Evolutionary conservation across 148 eudicot genomes (phyloP), one percentile per base, ranked within the genome.

Genomic region (Chenopodium album): DNA sequence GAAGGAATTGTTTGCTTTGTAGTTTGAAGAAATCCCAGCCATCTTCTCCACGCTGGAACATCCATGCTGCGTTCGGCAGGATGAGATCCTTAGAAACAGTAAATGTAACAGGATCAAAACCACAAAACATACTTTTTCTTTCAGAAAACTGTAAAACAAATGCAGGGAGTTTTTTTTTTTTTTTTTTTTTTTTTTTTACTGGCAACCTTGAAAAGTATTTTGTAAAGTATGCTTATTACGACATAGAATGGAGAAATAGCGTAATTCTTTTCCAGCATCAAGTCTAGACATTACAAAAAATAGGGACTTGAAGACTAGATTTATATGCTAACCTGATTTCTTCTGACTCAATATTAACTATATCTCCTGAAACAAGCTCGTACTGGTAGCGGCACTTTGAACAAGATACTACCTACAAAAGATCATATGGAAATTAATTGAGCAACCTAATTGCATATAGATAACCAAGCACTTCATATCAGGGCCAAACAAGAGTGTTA

Each of bases 61-160:
- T 96, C 97, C 98, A 92, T 89, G 99, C 99, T 96, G 99, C 99
- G 97, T 89, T 91, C 97, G 97, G 92, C 90, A 96, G 93, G 90
- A 90, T 88, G 92, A 93, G 91, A 93, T 87, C 98, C 98, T 95
- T 95, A 93, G 98, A 87, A 85, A 85, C 89, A 89, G 90, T 87
- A 82, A 91, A 89, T 90, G 84, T 89, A 90, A 80, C 90, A 89
- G 75, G 87, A 93, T 94, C 93, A 93, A 94, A 84, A 86, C 86
- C 94, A 82, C 82, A 83, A 79, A 48, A 32, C 63, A 26, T 54
- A 73, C 50, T 74, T 47, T 79, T 64, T 69, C 28, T 41, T 31
- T 26, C 72, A 41, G 47, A 31, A 77, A 41, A 56, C 11, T 9
- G 64, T 44, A 52, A 29, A 63, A 4, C 32, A 46, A 62, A 12